A percentile compares a stretch with the other conserved stretches of the same genome.
phyloP scores from a whole-genome alignment of 352 stramenopile genomes.

The Pythium scleroteichum region DNA sequence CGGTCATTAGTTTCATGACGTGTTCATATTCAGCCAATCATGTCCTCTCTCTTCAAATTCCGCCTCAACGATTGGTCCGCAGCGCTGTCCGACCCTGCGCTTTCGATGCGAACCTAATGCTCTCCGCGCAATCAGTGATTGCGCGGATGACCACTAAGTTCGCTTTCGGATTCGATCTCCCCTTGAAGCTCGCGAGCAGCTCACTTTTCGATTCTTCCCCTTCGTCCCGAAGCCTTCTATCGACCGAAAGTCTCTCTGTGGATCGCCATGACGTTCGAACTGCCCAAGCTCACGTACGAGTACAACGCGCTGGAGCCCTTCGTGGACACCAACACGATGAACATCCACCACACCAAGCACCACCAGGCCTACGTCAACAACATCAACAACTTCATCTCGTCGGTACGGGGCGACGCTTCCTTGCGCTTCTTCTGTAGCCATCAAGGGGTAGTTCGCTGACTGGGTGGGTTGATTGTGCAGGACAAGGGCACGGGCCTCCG shows the following conservation, averaged over 20 bases:
- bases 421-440: background rate
- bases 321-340: constrained; percentile 89
- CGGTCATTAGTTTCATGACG: background rate
- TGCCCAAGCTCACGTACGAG: constrained; percentile 81
- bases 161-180: background rate
- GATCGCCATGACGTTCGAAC: constrained; percentile 66
- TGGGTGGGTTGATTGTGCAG: constrained; percentile 18
- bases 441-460: background rate
- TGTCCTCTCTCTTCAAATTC: constrained; percentile 4
- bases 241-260: too few relatives aligned
- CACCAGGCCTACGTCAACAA: constrained; percentile 91
- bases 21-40: constrained; percentile 23
- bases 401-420: constrained; percentile 32
- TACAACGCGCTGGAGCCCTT: constrained; percentile 90
- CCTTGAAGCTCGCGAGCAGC: background rate
- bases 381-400: constrained; percentile 87
- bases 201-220: constrained; percentile 38
- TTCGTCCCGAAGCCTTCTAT: too few relatives aligned
- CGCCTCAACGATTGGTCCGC: constrained; percentile 11
- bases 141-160: too few relatives aligned
- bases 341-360: constrained; percentile 93
- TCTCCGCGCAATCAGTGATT: too few relatives aligned
- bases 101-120: background rate
- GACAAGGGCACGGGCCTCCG: constrained; percentile 71
- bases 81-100: constrained; percentile 12